Evolutionary conservation across 2,329 filamentous ascomycete genomes (phyloP), one percentile per base, ranked within the genome.

Genomic region (Dothiorella sarmentorum): DNA sequence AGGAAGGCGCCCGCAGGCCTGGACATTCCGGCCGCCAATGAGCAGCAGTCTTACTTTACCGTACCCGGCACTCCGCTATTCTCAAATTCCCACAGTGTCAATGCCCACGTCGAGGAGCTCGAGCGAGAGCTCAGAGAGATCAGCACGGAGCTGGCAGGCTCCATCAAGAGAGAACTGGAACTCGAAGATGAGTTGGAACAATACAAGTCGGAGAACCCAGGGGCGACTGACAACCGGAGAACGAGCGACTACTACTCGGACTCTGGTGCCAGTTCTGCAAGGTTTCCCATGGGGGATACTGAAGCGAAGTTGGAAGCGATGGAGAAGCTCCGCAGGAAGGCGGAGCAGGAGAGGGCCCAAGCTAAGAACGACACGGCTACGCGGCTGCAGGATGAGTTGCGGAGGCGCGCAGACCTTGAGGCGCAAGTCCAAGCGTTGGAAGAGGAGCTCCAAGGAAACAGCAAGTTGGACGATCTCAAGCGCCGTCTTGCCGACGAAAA

Each of bases 221-320:
- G 68, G 75, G 80, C 72, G 69, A 73, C 79, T n/a, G 69, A 81
- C 26, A 86, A 83, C 63, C 88, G 89, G 71, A 84, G 93, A 61
- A 95, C 90, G 9, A 97, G 94, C 75, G 94, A 99, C 75, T 97
- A 99, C 76, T 99, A 94, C 72, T 99, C 94, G 2, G 94, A 99
- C 72, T 96, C 92, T 5, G 94, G 94, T 29, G 88, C 90, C 60
- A 93, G 91, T 72, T 93, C 91, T 1, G 82, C 90, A 56, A 89
- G 91, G 67, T 88, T 87, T 68, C 86, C 88, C 1, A 77, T 82
- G 61, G 87, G 90, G 45, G 79, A 83, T 61, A 76, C 74, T 13
- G 80, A 82, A 44, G 75, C 74, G 29, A 83, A 80, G 64, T 66
- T 81, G 3, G 85, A 87, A 67, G 90, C 97, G 71, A 78, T 97